Percentiles rank a stretch among this genome's conserved stretches.
Conservation (phyloP, 2,329 filamentous ascomycete genomes). For the Colletotrichum orbiculare region DNA sequence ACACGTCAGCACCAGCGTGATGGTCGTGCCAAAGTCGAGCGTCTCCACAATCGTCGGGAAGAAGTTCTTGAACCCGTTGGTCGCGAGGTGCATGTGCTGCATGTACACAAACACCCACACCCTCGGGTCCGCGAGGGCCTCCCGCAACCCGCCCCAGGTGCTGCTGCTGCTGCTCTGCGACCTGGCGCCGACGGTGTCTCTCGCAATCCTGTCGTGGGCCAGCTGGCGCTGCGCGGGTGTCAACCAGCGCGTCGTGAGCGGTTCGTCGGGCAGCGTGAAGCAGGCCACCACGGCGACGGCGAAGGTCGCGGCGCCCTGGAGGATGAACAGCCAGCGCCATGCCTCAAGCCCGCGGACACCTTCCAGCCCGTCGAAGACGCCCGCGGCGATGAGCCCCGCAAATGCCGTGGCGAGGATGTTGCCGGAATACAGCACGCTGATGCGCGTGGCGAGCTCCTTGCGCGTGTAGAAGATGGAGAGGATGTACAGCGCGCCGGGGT, state of each 20-base stretch:
- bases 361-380: slow-evolving; percentile 49
- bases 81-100: slow-evolving; percentile 60
- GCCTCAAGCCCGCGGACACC: slow-evolving; percentile 41
- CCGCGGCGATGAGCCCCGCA: slow-evolving; percentile 56
- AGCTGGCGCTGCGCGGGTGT: slow-evolving; percentile 50
- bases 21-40: slow-evolving; percentile 52
- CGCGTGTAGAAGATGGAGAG: slow-evolving; percentile 66
- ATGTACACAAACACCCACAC: slow-evolving; percentile 59
- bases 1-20: slow-evolving; percentile 57
- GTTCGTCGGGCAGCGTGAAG: slow-evolving; percentile 50
- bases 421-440: slow-evolving; percentile 57
- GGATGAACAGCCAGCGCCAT: slow-evolving; percentile 49
- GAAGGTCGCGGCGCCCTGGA: slow-evolving; percentile 45
- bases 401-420: slow-evolving; percentile 51
- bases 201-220: slow-evolving; percentile 52
- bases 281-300: slow-evolving; percentile 44
- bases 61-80: slow-evolving; percentile 57
- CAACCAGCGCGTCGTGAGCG: slow-evolving; percentile 51
- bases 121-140: slow-evolving; percentile 54
- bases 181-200: slow-evolving; percentile 42
- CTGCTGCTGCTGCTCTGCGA: slow-evolving; percentile 41
- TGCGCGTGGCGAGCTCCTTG: slow-evolving; percentile 55
- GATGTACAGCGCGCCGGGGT: slow-evolving; percentile 50
- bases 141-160: slow-evolving; percentile 52
- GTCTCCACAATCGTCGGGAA: slow-evolving; percentile 49